phyloP scores from a whole-genome alignment of 306 rosid genomes.

The Trifolium pratense region DNA sequence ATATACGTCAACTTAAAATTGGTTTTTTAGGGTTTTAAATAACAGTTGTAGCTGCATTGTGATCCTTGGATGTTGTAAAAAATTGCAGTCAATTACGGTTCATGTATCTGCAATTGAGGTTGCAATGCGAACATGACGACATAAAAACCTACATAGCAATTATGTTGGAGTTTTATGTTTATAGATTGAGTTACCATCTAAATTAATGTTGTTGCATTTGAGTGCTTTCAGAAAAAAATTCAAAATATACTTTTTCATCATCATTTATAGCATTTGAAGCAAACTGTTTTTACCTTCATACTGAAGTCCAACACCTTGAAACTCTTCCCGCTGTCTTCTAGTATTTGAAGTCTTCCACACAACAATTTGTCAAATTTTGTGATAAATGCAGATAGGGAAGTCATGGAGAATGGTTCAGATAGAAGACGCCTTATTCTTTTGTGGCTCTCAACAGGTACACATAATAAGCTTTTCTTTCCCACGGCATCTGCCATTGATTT shows the following conservation, averaged over 20 bases:
- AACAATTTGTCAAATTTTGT: conserved; percentile 62
- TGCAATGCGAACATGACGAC: not conserved
- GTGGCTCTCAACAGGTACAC: conserved; percentile 63
- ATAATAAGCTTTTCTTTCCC: conserved; percentile 66
- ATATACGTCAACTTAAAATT: conserved; percentile 10
- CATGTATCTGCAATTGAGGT: not conserved
- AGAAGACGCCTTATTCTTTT: conserved; percentile 74
- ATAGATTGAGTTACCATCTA: not conserved
- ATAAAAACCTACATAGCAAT: not conserved
- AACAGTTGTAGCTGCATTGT: not conserved
- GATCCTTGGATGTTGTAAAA: not conserved
- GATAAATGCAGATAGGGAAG: conserved; percentile 58
- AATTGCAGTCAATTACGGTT: not conserved
- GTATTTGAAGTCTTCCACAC: conserved; percentile 54
- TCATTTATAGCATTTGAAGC: too few species aligned
- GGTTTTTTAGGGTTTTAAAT: not conserved
- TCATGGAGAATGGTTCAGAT: conserved; percentile 71
- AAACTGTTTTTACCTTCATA: conserved; percentile 53
- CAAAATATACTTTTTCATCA: not conserved
- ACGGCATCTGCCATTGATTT: conserved; percentile 79
- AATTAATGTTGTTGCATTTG: not conserved
- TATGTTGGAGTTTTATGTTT: not conserved
- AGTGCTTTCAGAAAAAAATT: not conserved
- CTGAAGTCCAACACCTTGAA: conserved; percentile 60
- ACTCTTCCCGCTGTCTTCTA: conserved; percentile 55